phyloP scores from a whole-genome alignment of 257 asterid species.

The Datura wrightii region DNA sequence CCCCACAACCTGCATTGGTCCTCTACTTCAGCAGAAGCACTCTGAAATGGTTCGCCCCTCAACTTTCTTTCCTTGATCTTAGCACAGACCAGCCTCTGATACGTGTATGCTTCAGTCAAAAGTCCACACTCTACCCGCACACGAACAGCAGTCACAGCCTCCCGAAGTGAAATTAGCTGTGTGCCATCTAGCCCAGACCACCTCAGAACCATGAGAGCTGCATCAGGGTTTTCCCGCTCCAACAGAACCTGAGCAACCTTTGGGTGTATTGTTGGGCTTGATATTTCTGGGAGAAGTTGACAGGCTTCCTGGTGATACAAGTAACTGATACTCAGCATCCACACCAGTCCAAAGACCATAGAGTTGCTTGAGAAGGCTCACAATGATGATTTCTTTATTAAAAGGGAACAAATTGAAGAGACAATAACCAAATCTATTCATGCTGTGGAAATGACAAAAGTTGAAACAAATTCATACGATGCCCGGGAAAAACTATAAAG shows the following conservation, averaged over 20 bases:
- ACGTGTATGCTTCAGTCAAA: slow-evolving; percentile 92
- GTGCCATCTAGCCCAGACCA: slow-evolving; percentile 86
- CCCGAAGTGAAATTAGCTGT: slow-evolving; percentile 67
- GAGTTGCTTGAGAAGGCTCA: neutral
- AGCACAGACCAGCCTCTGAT: slow-evolving; percentile 74
- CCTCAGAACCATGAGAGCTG: slow-evolving; percentile 88
- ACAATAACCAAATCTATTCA: neutral
- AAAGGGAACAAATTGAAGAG: neutral
- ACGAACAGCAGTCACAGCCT: slow-evolving; percentile 86
- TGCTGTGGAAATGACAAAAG: slow-evolving; percentile 1
- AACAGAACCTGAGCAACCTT: slow-evolving; percentile 74
- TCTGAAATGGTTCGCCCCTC: slow-evolving; percentile 38
- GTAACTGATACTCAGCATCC: slow-evolving; percentile 28
- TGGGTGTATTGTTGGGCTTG: slow-evolving; percentile 80
- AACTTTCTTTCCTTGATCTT: slow-evolving; percentile 69
- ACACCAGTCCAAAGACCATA: slow-evolving; percentile 24
- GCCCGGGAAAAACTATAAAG: neutral
- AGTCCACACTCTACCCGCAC: slow-evolving; percentile 93
- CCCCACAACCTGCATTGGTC: slow-evolving; percentile 57
- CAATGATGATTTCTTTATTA: slow-evolving; percentile 12
- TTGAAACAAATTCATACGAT: slow-evolving; percentile 13
- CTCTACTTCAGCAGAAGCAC: slow-evolving; percentile 48
- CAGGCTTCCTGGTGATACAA: slow-evolving; percentile 70
- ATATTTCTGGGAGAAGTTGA: slow-evolving; percentile 88
- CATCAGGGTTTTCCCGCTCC: slow-evolving; percentile 94